Percentiles rank a stretch among this genome's conserved stretches.
Evolutionary conservation across 2,329 filamentous ascomycete genomes (phyloP).

Genomic region (Aureobasidium sp.): DNA sequence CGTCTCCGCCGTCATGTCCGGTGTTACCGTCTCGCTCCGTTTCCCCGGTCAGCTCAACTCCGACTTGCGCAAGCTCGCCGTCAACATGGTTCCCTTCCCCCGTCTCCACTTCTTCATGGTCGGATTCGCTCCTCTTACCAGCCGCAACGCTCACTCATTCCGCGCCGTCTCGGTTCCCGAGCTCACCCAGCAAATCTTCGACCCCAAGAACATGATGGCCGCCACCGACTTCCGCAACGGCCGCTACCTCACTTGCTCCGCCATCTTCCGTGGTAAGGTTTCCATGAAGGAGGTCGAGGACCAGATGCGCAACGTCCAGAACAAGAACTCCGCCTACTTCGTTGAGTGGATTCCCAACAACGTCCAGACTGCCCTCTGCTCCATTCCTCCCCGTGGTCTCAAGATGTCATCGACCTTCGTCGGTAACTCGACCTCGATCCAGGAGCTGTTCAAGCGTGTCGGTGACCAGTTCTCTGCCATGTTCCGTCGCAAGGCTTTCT

Average conservation of each 20-base stretch:
- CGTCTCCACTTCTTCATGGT: slow-evolving; percentile 99
- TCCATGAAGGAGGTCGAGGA: slow-evolving; percentile 99
- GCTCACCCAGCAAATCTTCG: slow-evolving; percentile 99
- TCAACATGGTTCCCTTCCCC: slow-evolving; percentile 99
- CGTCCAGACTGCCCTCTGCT: slow-evolving; percentile 98
- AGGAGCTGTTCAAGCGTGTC: slow-evolving; percentile 99
- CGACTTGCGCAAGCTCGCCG: slow-evolving; percentile 96
- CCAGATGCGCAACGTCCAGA: slow-evolving; percentile 99
- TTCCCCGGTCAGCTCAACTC: slow-evolving; percentile 99
- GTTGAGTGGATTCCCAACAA: slow-evolving; percentile 99
- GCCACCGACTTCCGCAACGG: slow-evolving; percentile 99
- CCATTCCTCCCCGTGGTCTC: slow-evolving; percentile 91
- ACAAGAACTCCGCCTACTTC: slow-evolving; percentile 99
- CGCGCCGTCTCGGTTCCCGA: slow-evolving; percentile 95
- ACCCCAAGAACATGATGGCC: slow-evolving; percentile 99
- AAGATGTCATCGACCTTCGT: slow-evolving; percentile 99
- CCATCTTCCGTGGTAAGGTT: slow-evolving; percentile 99
- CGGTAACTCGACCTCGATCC: slow-evolving; percentile 98
- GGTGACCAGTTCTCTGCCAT: slow-evolving; percentile 99
- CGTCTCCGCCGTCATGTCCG: slow-evolving; percentile 98
- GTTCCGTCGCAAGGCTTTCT: slow-evolving; percentile 99
- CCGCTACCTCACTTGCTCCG: slow-evolving; percentile 98
- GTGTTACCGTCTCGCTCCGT: slow-evolving; percentile 95
- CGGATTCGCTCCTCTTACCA: slow-evolving; percentile 96
- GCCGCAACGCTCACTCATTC: slow-evolving; percentile 87